Base-by-base conservation (phyloP, 257 asterid genomes). In the Rubia yunnanensis region DNA sequence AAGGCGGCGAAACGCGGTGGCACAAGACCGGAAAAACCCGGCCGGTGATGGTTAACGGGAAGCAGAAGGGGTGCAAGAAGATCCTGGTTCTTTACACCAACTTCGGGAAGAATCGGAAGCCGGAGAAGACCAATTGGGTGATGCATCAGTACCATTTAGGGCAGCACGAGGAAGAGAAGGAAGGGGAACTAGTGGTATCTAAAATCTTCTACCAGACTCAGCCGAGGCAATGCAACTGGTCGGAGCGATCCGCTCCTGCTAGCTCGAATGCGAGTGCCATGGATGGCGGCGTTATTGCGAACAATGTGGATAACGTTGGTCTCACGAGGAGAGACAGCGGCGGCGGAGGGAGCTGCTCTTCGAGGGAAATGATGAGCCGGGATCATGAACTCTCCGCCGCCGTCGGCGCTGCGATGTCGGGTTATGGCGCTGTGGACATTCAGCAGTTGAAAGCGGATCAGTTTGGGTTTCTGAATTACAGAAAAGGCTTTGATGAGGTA, bases 1-100 rank as follows among this genome's bases (percentile, higher is more conserved):
- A 80, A 69, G 98, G 98, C 23, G 99, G 99, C 0, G 99, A 94
- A 70, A 94, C 99, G 5, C 82, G 99, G 77, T 94, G 99, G 99
- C 99, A 94, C 85, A 94, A 94, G 80, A 94, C 99, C 0, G 99
- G 99, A 11, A 94, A 90, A 65, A 94, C 99, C 17, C 71, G 99
- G 54, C 99, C 99, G 5, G 99, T 94, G 7, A 83, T 94, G 98
- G 85, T 65, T 1, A 82, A 81, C 61, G 95, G 98, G 10, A 86
- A 86, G 78, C 99, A 94, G 48, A 94, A 88, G 52, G 99, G 99
- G 8, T 94, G 98, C 84, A 94, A 94, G 88, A 94, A 94, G 41
- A 94, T 94, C 50, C 69, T 94, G 39, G 99, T 94, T 1, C 49
- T 94, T 48, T 94, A 94, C 82, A 94, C 99, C 8, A 94, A 94